Evolutionary conservation across 73 alveolate species (phyloP), one percentile per base, ranked within the genome.

Genomic region (Paraurostyla sp.): DNA sequence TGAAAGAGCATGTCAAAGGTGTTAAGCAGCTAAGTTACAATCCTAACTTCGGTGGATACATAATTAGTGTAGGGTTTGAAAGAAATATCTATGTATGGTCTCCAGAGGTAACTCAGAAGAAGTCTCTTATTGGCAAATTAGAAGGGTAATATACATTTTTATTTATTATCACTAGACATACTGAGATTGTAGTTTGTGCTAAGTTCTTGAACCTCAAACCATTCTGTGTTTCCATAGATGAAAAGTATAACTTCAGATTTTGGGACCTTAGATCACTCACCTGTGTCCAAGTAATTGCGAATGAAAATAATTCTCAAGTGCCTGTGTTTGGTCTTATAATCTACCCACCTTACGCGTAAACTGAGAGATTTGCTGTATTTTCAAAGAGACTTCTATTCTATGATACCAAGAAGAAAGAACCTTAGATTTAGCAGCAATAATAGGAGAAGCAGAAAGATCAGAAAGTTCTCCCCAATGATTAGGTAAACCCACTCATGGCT

Each of bases 191-290:
- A 13, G 97, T 96, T 4, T 71, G 94, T 15, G 96, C 98, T 42
- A 90, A 92, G 92, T 97, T 97, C 84, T 87, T 97, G 50, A 92
- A 94, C 57, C 48, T 91, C 54, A 80, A 95, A 42, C 98, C 98
- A 73, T 93, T 92, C 91, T 94, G 97, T 48, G 97, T 97, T 57
- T 92, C 98, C 13, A 97, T 97, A 51, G 99, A 97, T 85, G 99
- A 97, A 75, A 96, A 93, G 69, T 92, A 94, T 0, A 97, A 97
- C 91, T 96, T 94, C 40, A 92, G 99, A 92, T 89, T 97, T 16
- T 97, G 99, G 99, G 99, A 97, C 91, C 94, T 97, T 15, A 69
- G 97, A 63, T 73, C 90, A 18, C 90, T 93, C 84, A 84, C 91
- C 40, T 92, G 98, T 76, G 89, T 97, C 20, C 95, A 97, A 80